Conservation (phyloP, 257 asterid species). For the Przewalskia tangutica region DNA sequence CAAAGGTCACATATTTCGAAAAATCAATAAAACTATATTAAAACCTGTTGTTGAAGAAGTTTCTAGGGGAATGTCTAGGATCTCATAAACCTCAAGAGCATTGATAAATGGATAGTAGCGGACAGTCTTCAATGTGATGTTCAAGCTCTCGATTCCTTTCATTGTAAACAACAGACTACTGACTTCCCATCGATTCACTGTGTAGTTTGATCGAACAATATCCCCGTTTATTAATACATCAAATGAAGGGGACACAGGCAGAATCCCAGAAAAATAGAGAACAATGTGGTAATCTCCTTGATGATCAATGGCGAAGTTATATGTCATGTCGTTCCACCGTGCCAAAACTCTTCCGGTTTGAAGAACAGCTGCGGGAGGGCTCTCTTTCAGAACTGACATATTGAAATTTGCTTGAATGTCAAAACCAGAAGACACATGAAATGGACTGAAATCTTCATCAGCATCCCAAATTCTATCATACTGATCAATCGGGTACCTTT, state of each 20-base stretch:
- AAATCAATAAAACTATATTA: neutral
- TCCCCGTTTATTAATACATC: constrained; percentile 59
- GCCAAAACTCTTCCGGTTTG: constrained; percentile 82
- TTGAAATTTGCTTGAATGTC: constrained; percentile 46
- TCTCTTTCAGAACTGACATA: constrained; percentile 52
- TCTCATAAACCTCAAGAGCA: constrained; percentile 81
- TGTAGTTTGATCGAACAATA: constrained; percentile 45
- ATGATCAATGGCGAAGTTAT: constrained; percentile 53
- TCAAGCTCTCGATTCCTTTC: constrained; percentile 49
- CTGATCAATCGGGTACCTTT: constrained; percentile 78
- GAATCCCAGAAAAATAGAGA: constrained; percentile 89
- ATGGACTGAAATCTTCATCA: constrained; percentile 76
- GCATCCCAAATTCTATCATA: constrained; percentile 91
- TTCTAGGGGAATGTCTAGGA: constrained; percentile 65
- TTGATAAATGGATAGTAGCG: constrained; percentile 64
- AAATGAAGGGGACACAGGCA: constrained; percentile 70
- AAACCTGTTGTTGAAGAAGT: constrained; percentile 85
- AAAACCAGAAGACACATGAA: constrained; percentile 69
- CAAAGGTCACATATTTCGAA: neutral
- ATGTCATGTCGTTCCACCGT: constrained; percentile 56
- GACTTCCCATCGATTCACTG: constrained; percentile 55
- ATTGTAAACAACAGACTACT: constrained; percentile 36
- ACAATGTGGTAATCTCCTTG: constrained; percentile 69
- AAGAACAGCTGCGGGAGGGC: constrained; percentile 64
- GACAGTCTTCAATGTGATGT: constrained; percentile 60